A percentile compares a stretch with the other conserved stretches of the same genome.
Evolutionary conservation across 2,329 filamentous ascomycete genomes (phyloP).

Genomic region (Colletotrichum lentis): DNA sequence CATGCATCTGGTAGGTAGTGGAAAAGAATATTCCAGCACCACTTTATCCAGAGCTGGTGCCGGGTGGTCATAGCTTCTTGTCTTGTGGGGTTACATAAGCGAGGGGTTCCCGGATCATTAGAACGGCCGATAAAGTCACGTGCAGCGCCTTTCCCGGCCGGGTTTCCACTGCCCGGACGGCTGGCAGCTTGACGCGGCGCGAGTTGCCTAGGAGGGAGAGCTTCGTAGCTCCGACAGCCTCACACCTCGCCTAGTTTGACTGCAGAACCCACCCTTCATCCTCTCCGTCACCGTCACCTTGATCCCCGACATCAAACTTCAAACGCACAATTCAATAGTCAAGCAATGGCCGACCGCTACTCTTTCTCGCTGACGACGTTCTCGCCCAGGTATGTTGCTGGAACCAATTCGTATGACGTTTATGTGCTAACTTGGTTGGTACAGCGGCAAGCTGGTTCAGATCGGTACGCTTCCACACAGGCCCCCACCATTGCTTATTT

Average conservation of each 20-base stretch:
- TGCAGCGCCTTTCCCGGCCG: background rate
- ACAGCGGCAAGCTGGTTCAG: constrained; percentile 97
- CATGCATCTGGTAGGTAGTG: background rate
- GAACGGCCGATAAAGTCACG: constrained; percentile 15
- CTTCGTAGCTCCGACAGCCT: constrained; percentile 38
- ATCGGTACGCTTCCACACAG: constrained; percentile 68
- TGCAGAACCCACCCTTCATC: constrained; percentile 30
- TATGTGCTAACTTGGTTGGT: constrained; percentile 29
- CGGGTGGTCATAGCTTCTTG: constrained; percentile 32
- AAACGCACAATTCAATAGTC: constrained; percentile 20
- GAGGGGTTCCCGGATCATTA: constrained; percentile 11
- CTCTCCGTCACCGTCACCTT: constrained; percentile 25
- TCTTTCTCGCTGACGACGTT: constrained; percentile 99
- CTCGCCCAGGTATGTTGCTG: constrained; percentile 85
- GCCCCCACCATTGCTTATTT: constrained; percentile 8
- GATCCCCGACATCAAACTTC: constrained; percentile 4
- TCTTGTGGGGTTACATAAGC: constrained; percentile 15
- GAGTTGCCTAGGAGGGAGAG: constrained; percentile 40
- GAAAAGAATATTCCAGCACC: constrained; percentile 37
- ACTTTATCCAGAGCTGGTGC: constrained; percentile 32
- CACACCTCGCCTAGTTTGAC: constrained; percentile 35
- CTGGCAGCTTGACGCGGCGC: constrained; percentile 40
- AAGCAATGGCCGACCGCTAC: constrained; percentile 93
- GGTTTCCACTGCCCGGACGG: constrained; percentile 2
- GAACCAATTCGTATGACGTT: constrained; percentile 34